Percentiles rank a stretch among this genome's conserved stretches.
Conservation (phyloP, 768 basidiomycete species). For the Trametes cingulata region DNA sequence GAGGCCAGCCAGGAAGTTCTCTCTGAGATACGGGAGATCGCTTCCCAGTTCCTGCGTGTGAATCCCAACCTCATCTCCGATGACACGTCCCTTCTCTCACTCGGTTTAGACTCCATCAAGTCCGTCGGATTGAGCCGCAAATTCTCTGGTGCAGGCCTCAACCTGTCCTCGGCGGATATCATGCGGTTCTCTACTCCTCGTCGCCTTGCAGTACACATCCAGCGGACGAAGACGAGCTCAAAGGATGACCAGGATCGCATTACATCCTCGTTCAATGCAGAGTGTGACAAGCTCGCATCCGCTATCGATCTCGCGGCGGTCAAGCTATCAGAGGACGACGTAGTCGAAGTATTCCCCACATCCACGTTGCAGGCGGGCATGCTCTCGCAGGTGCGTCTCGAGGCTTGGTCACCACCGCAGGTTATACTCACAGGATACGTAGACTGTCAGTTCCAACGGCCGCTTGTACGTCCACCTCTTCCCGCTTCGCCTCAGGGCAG, state of each 20-base stretch:
- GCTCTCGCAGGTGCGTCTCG: constrained; percentile 44
- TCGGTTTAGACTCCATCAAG: constrained; percentile 51
- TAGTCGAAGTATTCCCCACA: constrained; percentile 39
- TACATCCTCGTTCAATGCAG: constrained; percentile 2
- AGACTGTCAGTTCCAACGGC: constrained; percentile 34
- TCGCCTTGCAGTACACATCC: constrained; percentile 7
- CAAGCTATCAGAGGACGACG: constrained; percentile 34
- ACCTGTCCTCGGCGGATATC: constrained; percentile 39
- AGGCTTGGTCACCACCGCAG: neutral
- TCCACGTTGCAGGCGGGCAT: constrained; percentile 50
- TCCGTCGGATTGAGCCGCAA: constrained; percentile 44
- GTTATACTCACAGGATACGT: neutral
- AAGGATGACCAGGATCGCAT: neutral
- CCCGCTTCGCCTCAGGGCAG: constrained; percentile 23
- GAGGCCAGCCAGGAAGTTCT: constrained; percentile 9
- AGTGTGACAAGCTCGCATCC: constrained; percentile 1
- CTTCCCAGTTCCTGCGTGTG: constrained; percentile 17
- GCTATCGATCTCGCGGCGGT: constrained; percentile 21
- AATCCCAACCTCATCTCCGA: neutral
- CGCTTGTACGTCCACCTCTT: constrained; percentile 37
- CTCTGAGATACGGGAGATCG: neutral
- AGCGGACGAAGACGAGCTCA: neutral
- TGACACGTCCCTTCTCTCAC: constrained; percentile 41
- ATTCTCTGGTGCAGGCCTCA: constrained; percentile 36
- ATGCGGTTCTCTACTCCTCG: constrained; percentile 26